A percentile compares a stretch with the other conserved stretches of the same genome.
phyloP scores from a whole-genome alignment of 176 grass and related monocot species.

The Saccharum officinarum region DNA sequence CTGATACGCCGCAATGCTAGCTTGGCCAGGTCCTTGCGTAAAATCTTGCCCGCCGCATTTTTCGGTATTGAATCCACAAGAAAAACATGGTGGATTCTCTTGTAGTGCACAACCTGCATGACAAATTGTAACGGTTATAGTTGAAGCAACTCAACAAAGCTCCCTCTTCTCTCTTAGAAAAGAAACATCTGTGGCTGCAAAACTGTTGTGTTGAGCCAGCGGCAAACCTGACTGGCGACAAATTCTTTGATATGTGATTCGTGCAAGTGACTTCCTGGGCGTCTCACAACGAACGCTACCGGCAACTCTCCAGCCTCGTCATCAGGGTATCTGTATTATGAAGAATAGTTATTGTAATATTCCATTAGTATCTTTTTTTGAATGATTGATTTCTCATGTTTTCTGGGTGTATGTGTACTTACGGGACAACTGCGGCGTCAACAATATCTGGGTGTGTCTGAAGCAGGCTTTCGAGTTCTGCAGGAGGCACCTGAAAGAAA shows the following conservation, averaged over 20 bases:
- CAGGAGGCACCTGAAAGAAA: slow-evolving; percentile 43
- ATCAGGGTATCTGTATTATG: slow-evolving; percentile 36
- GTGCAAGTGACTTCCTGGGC: slow-evolving; percentile 2
- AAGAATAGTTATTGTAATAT: neutral
- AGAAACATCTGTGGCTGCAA: neutral
- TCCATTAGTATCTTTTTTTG: neutral
- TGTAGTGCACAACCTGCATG: slow-evolving; percentile 53
- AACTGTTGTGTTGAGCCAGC: neutral
- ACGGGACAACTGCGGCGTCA: slow-evolving; percentile 55
- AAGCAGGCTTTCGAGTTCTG: slow-evolving; percentile 52
- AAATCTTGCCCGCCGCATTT: slow-evolving; percentile 54
- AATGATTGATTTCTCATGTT: neutral
- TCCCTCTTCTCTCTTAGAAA: neutral
- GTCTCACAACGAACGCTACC: slow-evolving; percentile 35
- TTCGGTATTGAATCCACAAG: slow-evolving; percentile 48
- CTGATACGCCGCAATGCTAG: slow-evolving; percentile 24
- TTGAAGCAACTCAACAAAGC: neutral
- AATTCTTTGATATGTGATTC: slow-evolving; percentile 42
- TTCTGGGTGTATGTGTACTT: slow-evolving; percentile 3
- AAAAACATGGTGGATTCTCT: slow-evolving; percentile 48
- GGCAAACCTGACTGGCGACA: slow-evolving; percentile 38
- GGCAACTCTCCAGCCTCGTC: slow-evolving; percentile 51
- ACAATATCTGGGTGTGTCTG: slow-evolving; percentile 49
- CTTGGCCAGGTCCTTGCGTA: slow-evolving; percentile 47
- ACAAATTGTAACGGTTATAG: neutral